phyloP scores from a whole-genome alignment of 2,329 filamentous ascomycete species.

The Kalmusia sp. region DNA sequence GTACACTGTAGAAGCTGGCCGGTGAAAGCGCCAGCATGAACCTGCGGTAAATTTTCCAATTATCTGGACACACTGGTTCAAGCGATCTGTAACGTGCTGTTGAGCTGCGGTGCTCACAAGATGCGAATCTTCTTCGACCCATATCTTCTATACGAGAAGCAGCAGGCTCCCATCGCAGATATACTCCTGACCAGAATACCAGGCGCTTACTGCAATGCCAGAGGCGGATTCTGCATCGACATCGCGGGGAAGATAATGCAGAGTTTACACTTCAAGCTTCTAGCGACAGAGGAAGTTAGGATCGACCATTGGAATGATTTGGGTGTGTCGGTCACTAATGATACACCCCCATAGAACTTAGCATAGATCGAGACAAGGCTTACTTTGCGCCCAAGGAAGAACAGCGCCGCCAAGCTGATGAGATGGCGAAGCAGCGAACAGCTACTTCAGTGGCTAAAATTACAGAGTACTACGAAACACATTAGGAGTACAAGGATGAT shows the following conservation, averaged over 20 bases:
- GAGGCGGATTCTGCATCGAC: constrained; percentile 1
- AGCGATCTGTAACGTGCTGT: not conserved
- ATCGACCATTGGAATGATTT: constrained; percentile 1
- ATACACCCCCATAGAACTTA: not conserved
- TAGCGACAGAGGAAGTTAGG: not conserved
- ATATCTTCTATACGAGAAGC: not conserved
- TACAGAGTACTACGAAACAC: no score
- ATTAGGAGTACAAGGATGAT: no score
- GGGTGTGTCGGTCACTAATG: not conserved
- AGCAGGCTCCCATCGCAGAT: not conserved
- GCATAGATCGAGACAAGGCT: no score
- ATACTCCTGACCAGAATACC: not conserved
- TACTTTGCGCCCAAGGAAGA: no score
- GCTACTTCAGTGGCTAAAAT: no score
- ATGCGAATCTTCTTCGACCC: not conserved
- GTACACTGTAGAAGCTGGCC: not conserved
- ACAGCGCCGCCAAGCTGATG: no score
- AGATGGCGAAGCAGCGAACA: no score
- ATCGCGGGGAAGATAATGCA: not conserved
- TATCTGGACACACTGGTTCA: not conserved
- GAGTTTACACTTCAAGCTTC: not conserved
- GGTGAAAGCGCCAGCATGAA: not conserved
- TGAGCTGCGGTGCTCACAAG: not conserved
- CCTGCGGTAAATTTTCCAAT: not conserved
- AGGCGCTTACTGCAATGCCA: not conserved